Evolutionary conservation across 2,329 filamentous ascomycete species (phyloP).

Genomic region (Fusarium piperis): DNA sequence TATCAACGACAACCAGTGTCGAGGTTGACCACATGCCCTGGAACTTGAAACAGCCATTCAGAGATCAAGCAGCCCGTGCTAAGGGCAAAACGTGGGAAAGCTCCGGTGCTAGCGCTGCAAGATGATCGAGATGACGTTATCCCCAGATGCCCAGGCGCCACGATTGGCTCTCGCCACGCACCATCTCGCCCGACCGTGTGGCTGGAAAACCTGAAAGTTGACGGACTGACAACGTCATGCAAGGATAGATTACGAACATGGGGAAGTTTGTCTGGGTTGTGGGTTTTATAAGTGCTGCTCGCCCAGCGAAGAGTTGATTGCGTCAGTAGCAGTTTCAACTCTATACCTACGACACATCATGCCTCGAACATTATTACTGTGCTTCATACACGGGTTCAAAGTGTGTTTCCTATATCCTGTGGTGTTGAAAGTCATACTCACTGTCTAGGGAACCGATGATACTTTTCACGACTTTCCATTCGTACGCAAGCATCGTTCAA

Average conservation of each 20-base stretch:
- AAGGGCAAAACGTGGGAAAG: constrained; percentile 14
- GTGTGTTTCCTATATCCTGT: background rate
- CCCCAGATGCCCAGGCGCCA: background rate
- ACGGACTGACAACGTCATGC: constrained; percentile 35
- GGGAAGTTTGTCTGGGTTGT: background rate
- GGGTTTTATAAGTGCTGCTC: background rate
- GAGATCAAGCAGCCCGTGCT: background rate
- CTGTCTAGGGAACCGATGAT: constrained; percentile 69
- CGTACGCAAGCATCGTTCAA: constrained; percentile 34
- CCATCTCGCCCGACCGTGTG: constrained; percentile 18
- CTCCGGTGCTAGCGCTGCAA: constrained; percentile 28
- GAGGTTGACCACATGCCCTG: background rate
- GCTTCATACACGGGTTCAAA: constrained; percentile 82
- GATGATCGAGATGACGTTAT: constrained; percentile 32
- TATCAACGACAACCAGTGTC: constrained; percentile 17
- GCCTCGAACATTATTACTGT: constrained; percentile 70
- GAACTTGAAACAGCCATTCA: background rate
- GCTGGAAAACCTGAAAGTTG: constrained; percentile 39
- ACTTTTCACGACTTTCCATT: constrained; percentile 75
- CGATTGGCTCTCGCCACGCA: constrained; percentile 35
- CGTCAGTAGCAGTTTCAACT: background rate
- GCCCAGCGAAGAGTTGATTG: background rate
- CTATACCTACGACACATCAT: constrained; percentile 39
- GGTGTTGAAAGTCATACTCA: background rate
- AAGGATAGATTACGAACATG: background rate